These are phyloP conservation scores for Amborella trichopoda DNA, from an alignment of 164 flowering plant genomes.

Conservation along the genomic window DNA sequence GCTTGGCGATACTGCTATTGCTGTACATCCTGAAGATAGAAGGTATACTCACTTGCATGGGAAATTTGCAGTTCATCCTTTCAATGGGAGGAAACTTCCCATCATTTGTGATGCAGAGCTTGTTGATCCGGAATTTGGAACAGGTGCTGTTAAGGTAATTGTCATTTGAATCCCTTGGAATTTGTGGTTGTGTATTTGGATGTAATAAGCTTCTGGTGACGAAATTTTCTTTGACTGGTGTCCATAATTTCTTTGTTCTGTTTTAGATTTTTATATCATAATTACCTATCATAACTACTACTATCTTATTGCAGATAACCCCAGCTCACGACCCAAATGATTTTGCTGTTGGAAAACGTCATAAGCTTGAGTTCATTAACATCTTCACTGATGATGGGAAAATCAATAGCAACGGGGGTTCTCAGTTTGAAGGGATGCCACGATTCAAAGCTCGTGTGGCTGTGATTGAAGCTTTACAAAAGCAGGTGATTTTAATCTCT, in stretches of 20 bases:
- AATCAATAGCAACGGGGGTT: slow-evolving; percentile 78
- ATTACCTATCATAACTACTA: background rate
- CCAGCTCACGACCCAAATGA: slow-evolving; percentile 99
- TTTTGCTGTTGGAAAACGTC: slow-evolving; percentile 95
- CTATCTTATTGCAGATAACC: slow-evolving; percentile 51
- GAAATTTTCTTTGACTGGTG: background rate
- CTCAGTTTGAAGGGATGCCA: slow-evolving; percentile 76
- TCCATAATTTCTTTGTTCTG: background rate
- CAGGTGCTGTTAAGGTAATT: slow-evolving; percentile 96
- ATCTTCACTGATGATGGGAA: slow-evolving; percentile 94
- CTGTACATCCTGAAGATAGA: slow-evolving; percentile 75
- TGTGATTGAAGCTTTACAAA: slow-evolving; percentile 51
- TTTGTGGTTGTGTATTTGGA: no score
- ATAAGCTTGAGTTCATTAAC: slow-evolving; percentile 69
- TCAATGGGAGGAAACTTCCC: slow-evolving; percentile 81
- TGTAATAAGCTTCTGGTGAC: no score
- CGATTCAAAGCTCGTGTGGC: slow-evolving; percentile 86
- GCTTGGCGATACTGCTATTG: slow-evolving; percentile 98
- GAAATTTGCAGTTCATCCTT: slow-evolving; percentile 85
- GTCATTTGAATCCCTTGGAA: background rate
- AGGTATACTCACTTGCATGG: slow-evolving; percentile 76
- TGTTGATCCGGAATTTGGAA: slow-evolving; percentile 84
- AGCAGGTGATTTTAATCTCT: slow-evolving; percentile 65
- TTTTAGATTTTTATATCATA: background rate
- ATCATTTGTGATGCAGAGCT: slow-evolving; percentile 75